These are phyloP conservation scores for Polychaeton citri DNA, from an alignment of 2,329 filamentous ascomycete genomes.

Conservation along the genomic window DNA sequence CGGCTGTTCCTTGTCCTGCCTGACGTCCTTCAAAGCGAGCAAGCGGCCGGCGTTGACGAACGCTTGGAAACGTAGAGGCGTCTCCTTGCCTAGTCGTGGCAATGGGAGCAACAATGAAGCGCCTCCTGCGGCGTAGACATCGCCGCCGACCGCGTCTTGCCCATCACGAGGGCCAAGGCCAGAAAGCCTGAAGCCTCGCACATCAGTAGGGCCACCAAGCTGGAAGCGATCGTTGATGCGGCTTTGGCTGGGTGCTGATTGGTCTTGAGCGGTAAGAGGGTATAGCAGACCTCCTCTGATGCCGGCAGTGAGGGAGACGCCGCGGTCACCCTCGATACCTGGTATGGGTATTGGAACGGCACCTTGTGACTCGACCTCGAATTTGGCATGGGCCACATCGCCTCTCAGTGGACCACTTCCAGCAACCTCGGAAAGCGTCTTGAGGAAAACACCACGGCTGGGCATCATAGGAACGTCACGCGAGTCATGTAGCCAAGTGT, in stretches of 20 bases:
- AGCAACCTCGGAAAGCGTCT: conserved; percentile 69
- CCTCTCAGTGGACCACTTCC: conserved; percentile 72
- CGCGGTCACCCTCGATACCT: conserved; percentile 53
- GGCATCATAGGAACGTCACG: conserved; percentile 79
- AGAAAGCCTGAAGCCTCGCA: conserved; percentile 81
- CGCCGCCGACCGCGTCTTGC: conserved; percentile 73
- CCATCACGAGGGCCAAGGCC: conserved; percentile 84
- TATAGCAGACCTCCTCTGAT: conserved; percentile 72
- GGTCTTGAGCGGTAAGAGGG: conserved; percentile 55
- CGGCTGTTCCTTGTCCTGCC: conserved; percentile 26
- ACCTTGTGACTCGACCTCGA: conserved; percentile 69
- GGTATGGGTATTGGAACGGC: conserved; percentile 63
- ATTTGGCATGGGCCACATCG: conserved; percentile 88
- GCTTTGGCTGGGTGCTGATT: conserved; percentile 48
- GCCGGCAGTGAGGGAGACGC: conserved; percentile 70
- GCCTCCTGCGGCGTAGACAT: conserved; percentile 80
- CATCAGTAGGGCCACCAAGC: conserved; percentile 85
- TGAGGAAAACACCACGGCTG: conserved; percentile 66
- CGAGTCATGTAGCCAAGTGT: conserved; percentile 67
- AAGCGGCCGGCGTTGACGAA: conserved; percentile 86
- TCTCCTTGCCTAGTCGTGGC: conserved; percentile 67
- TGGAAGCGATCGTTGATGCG: conserved; percentile 90
- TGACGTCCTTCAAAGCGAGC: conserved; percentile 52
- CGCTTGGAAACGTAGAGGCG: conserved; percentile 71
- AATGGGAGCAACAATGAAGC: conserved; percentile 76